Conservation (phyloP, 768 basidiomycete species). For the Rickenella mellea region DNA sequence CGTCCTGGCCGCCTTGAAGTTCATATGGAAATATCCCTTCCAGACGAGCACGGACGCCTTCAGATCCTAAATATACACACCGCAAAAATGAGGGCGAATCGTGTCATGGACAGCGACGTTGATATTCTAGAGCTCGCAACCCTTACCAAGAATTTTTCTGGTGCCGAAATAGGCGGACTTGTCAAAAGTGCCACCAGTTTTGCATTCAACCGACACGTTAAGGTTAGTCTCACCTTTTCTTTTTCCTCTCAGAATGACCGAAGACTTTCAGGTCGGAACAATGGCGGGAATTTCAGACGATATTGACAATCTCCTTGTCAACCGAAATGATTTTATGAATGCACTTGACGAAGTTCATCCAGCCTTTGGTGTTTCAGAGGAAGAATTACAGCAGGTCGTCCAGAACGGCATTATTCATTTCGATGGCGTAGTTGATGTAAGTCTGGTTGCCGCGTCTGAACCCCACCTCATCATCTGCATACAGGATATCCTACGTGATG, state of each 20-base stretch:
- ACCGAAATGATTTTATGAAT: constrained; percentile 75
- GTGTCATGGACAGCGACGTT: constrained; percentile 83
- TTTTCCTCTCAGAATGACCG: not conserved
- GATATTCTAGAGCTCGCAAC: constrained; percentile 73
- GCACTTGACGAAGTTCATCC: constrained; percentile 93
- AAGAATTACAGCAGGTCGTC: constrained; percentile 86
- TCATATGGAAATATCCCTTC: constrained; percentile 98
- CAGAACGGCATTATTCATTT: constrained; percentile 96
- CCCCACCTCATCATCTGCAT: constrained; percentile 1
- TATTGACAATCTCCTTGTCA: constrained; percentile 86
- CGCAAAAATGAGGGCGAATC: constrained; percentile 83
- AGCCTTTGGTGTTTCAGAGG: constrained; percentile 95
- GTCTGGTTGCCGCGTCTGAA: constrained; percentile 17
- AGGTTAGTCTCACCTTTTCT: constrained; percentile 29
- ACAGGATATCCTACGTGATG: constrained; percentile 80
- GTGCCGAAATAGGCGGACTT: constrained; percentile 91
- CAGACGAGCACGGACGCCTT: constrained; percentile 83
- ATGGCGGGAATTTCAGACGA: constrained; percentile 96
- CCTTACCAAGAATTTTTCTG: constrained; percentile 93
- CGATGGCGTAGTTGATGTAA: constrained; percentile 63
- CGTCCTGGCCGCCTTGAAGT: constrained; percentile 98
- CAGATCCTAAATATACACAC: constrained; percentile 98
- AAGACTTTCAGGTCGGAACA: constrained; percentile 59
- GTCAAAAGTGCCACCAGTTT: constrained; percentile 98
- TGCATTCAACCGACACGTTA: constrained; percentile 95